Evolutionary conservation across 1,284 basidiomycete species (phyloP).

Genomic region (Melampsora larici-populina): DNA sequence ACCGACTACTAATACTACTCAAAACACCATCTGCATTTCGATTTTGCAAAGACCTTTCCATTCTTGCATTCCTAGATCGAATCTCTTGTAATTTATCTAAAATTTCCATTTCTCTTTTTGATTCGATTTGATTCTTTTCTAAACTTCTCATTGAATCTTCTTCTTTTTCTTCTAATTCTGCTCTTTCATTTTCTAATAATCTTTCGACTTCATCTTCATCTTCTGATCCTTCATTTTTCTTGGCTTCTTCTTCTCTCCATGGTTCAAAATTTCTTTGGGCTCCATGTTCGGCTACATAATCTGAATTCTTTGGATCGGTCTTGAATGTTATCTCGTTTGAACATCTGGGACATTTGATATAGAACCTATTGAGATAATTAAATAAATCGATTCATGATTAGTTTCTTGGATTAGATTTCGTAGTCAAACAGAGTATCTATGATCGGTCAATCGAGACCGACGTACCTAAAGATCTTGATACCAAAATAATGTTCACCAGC

Average conservation of each 20-base stretch:
- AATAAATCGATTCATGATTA: neutral
- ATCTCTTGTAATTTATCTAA: constrained; percentile 94
- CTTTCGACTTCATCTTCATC: constrained; percentile 56
- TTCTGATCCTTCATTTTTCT: constrained; percentile 64
- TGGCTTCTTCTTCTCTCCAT: constrained; percentile 69
- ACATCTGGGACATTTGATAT: constrained; percentile 72
- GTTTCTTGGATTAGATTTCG: constrained; percentile 50
- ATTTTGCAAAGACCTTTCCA: constrained; percentile 62
- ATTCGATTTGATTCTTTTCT: constrained; percentile 84
- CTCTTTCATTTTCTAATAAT: constrained; percentile 57
- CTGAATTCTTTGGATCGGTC: constrained; percentile 96
- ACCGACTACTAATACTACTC: constrained; percentile 39
- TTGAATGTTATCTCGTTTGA: constrained; percentile 99
- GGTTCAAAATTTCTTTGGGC: constrained; percentile 92
- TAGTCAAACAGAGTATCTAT: constrained; percentile 48
- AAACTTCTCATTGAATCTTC: constrained; percentile 94
- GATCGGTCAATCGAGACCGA: neutral
- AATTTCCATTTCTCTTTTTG: constrained; percentile 96
- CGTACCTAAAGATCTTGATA: constrained; percentile 73
- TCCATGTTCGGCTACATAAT: constrained; percentile 86
- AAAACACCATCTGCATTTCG: constrained; percentile 51
- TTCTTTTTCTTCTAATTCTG: constrained; percentile 70
- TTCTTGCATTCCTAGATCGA: constrained; percentile 82
- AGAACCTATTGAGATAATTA: constrained; percentile 45
- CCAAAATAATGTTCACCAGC: constrained; percentile 95